Evolutionary conservation across 2,329 filamentous ascomycete genomes (phyloP).

Genomic region (Aspergillus intermedius): DNA sequence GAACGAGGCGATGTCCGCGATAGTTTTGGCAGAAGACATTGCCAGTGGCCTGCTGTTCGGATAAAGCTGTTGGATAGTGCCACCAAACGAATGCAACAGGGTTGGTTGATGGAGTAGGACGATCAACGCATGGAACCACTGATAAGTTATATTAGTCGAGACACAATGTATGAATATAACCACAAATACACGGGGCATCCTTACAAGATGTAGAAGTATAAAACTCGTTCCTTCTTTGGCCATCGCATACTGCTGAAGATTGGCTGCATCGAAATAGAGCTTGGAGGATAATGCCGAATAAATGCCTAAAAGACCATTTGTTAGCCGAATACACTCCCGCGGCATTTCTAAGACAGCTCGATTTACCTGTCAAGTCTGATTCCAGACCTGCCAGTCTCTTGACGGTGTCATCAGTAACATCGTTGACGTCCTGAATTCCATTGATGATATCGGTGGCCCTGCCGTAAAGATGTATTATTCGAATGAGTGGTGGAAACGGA

Average conservation of each 20-base stretch:
- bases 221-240: slow-evolving; percentile 79
- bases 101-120: slow-evolving; percentile 81
- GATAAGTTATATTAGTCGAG: background rate
- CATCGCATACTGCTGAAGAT: slow-evolving; percentile 79
- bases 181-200: slow-evolving; percentile 2
- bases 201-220: slow-evolving; percentile 67
- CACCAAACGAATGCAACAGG: slow-evolving; percentile 68
- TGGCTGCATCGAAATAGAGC: slow-evolving; percentile 75
- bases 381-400: slow-evolving; percentile 71
- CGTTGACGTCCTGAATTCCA: slow-evolving; percentile 65
- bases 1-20: slow-evolving; percentile 81
- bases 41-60: slow-evolving; percentile 73
- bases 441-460: slow-evolving; percentile 79
- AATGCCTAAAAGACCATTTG: slow-evolving; percentile 33
- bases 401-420: slow-evolving; percentile 69
- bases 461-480: slow-evolving; percentile 81
- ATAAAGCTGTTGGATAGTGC: slow-evolving; percentile 63
- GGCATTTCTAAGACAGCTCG: background rate
- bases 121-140: slow-evolving; percentile 80
- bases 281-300: slow-evolving; percentile 68
- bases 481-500: slow-evolving; percentile 71
- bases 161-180: background rate
- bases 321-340: slow-evolving; percentile 2
- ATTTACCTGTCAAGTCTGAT: slow-evolving; percentile 61
- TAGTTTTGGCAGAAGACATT: slow-evolving; percentile 87